Conservation (phyloP, 495 filamentous ascomycete genomes). For the Melanomma pulvis-pyrius region DNA sequence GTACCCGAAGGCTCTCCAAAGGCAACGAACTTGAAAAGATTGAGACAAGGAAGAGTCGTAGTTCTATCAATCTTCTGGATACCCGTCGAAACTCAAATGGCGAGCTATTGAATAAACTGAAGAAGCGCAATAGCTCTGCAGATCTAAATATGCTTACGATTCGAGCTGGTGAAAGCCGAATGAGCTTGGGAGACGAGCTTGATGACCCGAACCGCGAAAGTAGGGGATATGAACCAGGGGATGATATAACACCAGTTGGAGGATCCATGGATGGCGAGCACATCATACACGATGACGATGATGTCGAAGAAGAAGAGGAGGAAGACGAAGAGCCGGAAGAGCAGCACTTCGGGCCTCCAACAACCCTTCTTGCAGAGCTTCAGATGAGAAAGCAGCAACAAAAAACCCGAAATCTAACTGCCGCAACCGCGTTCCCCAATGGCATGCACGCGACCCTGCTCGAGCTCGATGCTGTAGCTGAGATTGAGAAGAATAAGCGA, state of each 20-base stretch:
- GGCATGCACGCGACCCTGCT: slow-evolving; percentile 89
- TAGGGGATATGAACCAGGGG: slow-evolving; percentile 1
- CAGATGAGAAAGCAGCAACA: slow-evolving; percentile 85
- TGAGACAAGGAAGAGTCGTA: slow-evolving; percentile 36
- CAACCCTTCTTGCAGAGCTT: slow-evolving; percentile 88
- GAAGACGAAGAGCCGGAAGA: slow-evolving; percentile 14
- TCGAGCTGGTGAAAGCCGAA: slow-evolving; percentile 24
- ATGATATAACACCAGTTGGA: slow-evolving; percentile 9
- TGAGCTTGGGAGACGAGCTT: slow-evolving; percentile 34
- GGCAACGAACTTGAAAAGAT: slow-evolving; percentile 16
- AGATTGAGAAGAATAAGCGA: slow-evolving; percentile 77
- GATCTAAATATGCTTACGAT: slow-evolving; percentile 38
- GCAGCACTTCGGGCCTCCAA: slow-evolving; percentile 68
- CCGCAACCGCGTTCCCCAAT: slow-evolving; percentile 65
- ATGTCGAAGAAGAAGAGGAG: slow-evolving; percentile 20
- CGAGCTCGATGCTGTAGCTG: slow-evolving; percentile 86
- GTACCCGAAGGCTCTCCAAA: slow-evolving; percentile 21
- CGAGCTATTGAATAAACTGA: slow-evolving; percentile 38
- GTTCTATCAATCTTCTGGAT: slow-evolving; percentile 38
- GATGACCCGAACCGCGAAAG: slow-evolving; percentile 16
- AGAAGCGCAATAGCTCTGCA: slow-evolving; percentile 42
- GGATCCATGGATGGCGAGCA: slow-evolving; percentile 14
- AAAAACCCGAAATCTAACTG: slow-evolving; percentile 71
- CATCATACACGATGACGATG: background rate
- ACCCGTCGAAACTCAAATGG: slow-evolving; percentile 37